A percentile compares a stretch with the other conserved stretches of the same genome.
Evolutionary conservation across 2,329 filamentous ascomycete genomes (phyloP).

Genomic region (Biscogniauxia marginata): DNA sequence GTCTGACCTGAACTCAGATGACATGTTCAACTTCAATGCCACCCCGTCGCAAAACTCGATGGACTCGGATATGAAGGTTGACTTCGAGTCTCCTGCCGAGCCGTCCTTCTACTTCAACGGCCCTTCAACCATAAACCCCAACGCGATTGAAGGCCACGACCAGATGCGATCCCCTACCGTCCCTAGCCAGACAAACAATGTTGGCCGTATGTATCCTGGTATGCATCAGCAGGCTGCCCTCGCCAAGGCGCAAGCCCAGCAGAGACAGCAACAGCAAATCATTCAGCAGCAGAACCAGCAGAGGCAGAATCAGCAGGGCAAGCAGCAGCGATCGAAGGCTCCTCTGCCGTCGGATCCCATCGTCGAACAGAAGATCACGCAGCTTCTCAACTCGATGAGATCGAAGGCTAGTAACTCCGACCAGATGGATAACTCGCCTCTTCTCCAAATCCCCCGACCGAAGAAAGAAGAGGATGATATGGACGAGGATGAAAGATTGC

Average conservation of each 20-base stretch:
- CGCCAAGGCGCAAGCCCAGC: constrained; percentile 69
- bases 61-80: constrained; percentile 67
- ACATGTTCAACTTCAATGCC: constrained; percentile 72
- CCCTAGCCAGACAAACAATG: constrained; percentile 50
- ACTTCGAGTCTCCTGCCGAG: constrained; percentile 58
- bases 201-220: constrained; percentile 82
- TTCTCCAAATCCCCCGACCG: constrained; percentile 68
- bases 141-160: constrained; percentile 64
- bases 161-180: constrained; percentile 45
- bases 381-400: constrained; percentile 89
- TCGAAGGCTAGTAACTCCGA: constrained; percentile 62
- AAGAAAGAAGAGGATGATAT: constrained; percentile 98
- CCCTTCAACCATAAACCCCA: constrained; percentile 63
- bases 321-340: constrained; percentile 47
- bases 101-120: constrained; percentile 64
- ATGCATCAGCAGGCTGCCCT: constrained; percentile 87
- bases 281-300: constrained; percentile 57
- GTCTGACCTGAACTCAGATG: constrained; percentile 57
- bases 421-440: constrained; percentile 46
- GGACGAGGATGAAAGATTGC: constrained; percentile 82
- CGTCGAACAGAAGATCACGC: constrained; percentile 90
- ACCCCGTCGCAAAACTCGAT: constrained; percentile 59
- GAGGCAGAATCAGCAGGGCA: constrained; percentile 35
- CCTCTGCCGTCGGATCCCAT: constrained; percentile 62
- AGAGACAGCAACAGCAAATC: constrained; percentile 64